Conservation (phyloP, 2,329 filamentous ascomycete species). For the Sclerotinia nivalis region DNA sequence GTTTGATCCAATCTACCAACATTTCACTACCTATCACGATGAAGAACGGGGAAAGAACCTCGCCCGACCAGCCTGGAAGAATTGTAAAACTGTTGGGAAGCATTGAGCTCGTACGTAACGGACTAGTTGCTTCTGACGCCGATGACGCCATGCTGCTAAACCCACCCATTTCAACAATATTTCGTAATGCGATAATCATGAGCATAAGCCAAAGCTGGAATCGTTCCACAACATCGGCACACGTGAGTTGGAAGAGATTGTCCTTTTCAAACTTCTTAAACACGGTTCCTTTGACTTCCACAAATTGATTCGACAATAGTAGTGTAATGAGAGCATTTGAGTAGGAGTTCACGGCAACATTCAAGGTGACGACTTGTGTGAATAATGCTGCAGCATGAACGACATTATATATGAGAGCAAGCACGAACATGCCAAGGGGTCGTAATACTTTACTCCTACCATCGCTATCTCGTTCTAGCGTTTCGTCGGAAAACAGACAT, state of each 20-base stretch:
- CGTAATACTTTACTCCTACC: slow-evolving; percentile 89
- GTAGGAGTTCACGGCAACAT: slow-evolving; percentile 98
- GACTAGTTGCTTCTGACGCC: slow-evolving; percentile 52
- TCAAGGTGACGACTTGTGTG: slow-evolving; percentile 96
- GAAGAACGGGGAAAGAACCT: slow-evolving; percentile 89
- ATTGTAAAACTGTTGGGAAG: slow-evolving; percentile 89
- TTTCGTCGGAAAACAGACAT: slow-evolving; percentile 91
- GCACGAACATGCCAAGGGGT: slow-evolving; percentile 86
- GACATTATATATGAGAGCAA: slow-evolving; percentile 85
- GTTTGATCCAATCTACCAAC: slow-evolving; percentile 95
- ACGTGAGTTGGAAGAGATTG: slow-evolving; percentile 93
- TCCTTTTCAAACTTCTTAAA: slow-evolving; percentile 99
- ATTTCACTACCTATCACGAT: slow-evolving; percentile 96
- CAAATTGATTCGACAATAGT: slow-evolving; percentile 94
- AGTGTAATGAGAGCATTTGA: slow-evolving; percentile 93
- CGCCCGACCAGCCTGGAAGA: slow-evolving; percentile 81
- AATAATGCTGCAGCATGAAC: slow-evolving; percentile 86
- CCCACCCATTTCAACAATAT: slow-evolving; percentile 92
- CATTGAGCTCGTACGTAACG: slow-evolving; percentile 67
- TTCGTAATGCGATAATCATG: slow-evolving; percentile 91
- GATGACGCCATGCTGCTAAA: slow-evolving; percentile 60
- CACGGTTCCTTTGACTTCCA: slow-evolving; percentile 97
- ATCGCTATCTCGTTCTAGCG: slow-evolving; percentile 80
- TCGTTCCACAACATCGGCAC: slow-evolving; percentile 92
- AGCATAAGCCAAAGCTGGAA: slow-evolving; percentile 99